Conservation (phyloP, 2,329 filamentous ascomycete genomes). For the Colletotrichum simmondsii region DNA sequence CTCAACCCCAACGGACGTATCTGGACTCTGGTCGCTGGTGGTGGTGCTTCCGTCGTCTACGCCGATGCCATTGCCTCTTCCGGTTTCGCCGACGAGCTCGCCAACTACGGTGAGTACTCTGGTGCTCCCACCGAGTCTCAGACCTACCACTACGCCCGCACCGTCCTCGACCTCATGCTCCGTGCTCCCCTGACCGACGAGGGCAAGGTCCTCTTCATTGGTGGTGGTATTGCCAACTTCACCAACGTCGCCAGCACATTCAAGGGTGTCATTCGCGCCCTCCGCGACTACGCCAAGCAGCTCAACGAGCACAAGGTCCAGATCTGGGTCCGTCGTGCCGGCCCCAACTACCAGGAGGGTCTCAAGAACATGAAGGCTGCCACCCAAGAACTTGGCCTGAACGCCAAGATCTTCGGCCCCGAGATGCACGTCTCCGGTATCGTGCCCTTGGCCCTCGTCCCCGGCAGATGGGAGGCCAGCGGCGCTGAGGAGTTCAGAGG, state of each 20-base stretch:
- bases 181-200: constrained; percentile 85
- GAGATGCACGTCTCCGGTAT: constrained; percentile 99
- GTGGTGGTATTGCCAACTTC: constrained; percentile 99
- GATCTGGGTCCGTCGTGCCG: constrained; percentile 92
- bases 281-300: constrained; percentile 87
- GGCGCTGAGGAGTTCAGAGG: constrained; percentile 70
- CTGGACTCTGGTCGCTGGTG: constrained; percentile 98
- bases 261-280: constrained; percentile 98
- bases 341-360: constrained; percentile 99
- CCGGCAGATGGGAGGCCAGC: constrained; percentile 72
- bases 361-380: constrained; percentile 99
- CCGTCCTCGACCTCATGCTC: constrained; percentile 96
- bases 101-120: constrained; percentile 99
- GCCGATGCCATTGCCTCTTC: constrained; percentile 97
- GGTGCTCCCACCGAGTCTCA: constrained; percentile 98
- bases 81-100: constrained; percentile 94
- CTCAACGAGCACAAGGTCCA: constrained; percentile 97
- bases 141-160: constrained; percentile 98
- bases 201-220: constrained; percentile 99
- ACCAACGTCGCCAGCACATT: constrained; percentile 99
- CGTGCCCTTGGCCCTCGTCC: constrained; percentile 86
- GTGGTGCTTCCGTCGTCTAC: constrained; percentile 99
- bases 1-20: constrained; percentile 92
- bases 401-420: constrained; percentile 72
- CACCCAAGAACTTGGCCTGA: constrained; percentile 89